These are phyloP conservation scores for Colletotrichum euphorbiae DNA, from an alignment of 2,329 filamentous ascomycete genomes.

Conservation along the genomic window DNA sequence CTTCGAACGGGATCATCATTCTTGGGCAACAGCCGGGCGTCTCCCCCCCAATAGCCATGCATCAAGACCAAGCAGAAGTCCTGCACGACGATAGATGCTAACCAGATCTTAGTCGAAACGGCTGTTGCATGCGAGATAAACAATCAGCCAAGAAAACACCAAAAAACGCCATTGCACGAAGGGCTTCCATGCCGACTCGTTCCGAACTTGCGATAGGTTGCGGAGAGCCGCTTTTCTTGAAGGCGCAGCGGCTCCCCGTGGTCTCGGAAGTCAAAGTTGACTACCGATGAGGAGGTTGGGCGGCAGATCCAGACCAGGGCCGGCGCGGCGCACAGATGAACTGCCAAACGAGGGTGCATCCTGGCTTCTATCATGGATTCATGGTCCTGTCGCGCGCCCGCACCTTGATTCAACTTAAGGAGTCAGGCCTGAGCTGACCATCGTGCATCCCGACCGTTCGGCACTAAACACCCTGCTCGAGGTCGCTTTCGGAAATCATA, in stretches of 20 bases:
- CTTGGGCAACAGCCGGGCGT: too few relatives aligned
- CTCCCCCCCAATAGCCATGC: too few relatives aligned
- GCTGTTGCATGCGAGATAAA: constrained; percentile 16
- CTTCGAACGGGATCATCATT: too few relatives aligned
- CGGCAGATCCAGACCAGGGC: constrained; percentile 21
- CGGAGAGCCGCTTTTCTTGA: constrained; percentile 30
- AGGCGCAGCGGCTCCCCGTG: constrained; percentile 33
- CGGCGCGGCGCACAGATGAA: constrained; percentile 20
- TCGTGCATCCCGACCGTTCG: constrained; percentile 1
- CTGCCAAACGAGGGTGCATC: constrained; percentile 11
- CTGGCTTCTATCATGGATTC: not conserved
- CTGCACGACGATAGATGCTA: constrained; percentile 7
- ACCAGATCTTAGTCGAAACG: constrained; percentile 14
- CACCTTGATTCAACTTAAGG: constrained; percentile 15
- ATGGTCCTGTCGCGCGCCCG: not conserved
- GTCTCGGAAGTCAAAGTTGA: constrained; percentile 40
- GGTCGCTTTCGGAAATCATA: not conserved
- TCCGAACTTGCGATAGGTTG: constrained; percentile 21
- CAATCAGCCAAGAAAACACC: constrained; percentile 28
- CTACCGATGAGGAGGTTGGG: constrained; percentile 39
- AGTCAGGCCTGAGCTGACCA: not conserved
- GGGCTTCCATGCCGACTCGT: not conserved
- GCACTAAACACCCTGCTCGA: not conserved
- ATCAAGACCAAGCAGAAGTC: not conserved
- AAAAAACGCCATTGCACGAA: constrained; percentile 7